Evolutionary conservation across 2,329 filamentous ascomycete genomes (phyloP).

Genomic region (Pyrenochaeta sp.): DNA sequence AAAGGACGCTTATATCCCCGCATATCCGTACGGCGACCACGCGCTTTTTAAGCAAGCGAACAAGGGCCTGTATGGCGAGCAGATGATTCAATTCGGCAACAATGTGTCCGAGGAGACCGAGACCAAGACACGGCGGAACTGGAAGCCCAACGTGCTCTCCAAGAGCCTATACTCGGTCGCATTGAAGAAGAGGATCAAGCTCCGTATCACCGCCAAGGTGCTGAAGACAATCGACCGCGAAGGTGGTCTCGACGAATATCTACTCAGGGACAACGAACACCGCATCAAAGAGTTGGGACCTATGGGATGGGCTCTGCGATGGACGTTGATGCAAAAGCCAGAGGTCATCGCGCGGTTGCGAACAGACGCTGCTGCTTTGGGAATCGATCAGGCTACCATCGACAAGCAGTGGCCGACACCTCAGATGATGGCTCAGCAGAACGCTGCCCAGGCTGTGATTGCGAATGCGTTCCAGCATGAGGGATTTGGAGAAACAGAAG

Average conservation of each 20-base stretch:
- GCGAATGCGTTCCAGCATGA: slow-evolving; percentile 10
- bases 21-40: slow-evolving; percentile 77
- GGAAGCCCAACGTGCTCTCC: slow-evolving; percentile 76
- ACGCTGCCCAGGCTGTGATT: slow-evolving; percentile 18
- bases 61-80: slow-evolving; percentile 73
- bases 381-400: slow-evolving; percentile 62
- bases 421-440: slow-evolving; percentile 21
- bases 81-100: slow-evolving; percentile 81
- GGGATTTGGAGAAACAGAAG: slow-evolving; percentile 13
- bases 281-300: slow-evolving; percentile 88
- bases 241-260: slow-evolving; percentile 90
- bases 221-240: slow-evolving; percentile 75
- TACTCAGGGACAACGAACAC: slow-evolving; percentile 79
- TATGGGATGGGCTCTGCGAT: slow-evolving; percentile 88
- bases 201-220: slow-evolving; percentile 74
- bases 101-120: slow-evolving; percentile 73
- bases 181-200: slow-evolving; percentile 70
- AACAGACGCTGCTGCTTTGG: slow-evolving; percentile 70
- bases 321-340: slow-evolving; percentile 84
- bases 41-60: slow-evolving; percentile 82
- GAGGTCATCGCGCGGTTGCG: slow-evolving; percentile 72
- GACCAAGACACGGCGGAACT: slow-evolving; percentile 75
- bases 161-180: slow-evolving; percentile 73
- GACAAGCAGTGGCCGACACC: slow-evolving; percentile 43
- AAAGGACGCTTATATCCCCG: slow-evolving; percentile 45